These are phyloP conservation scores for Mortierella sp. DNA, from an alignment of 371 early-diverging fungal genomes.

Conservation along the genomic window DNA sequence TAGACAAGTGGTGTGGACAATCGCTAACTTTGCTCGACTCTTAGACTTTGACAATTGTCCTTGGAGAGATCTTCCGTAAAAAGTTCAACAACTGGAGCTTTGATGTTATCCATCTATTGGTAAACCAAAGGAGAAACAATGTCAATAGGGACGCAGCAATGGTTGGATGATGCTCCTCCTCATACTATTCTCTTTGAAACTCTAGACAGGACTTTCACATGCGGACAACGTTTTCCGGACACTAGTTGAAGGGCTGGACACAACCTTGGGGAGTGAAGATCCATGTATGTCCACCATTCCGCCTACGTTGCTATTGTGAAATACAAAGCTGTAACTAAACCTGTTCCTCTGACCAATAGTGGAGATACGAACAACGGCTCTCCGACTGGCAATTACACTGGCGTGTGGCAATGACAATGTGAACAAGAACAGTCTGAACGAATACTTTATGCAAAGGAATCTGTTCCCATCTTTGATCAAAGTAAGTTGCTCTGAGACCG, in stretches of 20 bases:
- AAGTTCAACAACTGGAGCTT: slow-evolving; percentile 63
- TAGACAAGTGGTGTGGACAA: too few relatives aligned
- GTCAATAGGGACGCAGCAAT: too few relatives aligned
- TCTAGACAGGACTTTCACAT: slow-evolving; percentile 59
- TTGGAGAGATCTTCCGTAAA: slow-evolving; percentile 63
- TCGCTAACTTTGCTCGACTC: too few relatives aligned
- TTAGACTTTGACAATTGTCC: slow-evolving; percentile 55
- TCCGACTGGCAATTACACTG: slow-evolving; percentile 59
- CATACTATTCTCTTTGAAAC: not conserved
- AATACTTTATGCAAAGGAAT: slow-evolving; percentile 65
- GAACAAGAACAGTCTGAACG: slow-evolving; percentile 67
- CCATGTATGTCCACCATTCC: slow-evolving; percentile 24
- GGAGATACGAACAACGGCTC: slow-evolving; percentile 42
- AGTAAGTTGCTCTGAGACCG: too few relatives aligned
- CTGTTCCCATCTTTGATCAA: slow-evolving; percentile 56
- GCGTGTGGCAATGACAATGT: slow-evolving; percentile 68
- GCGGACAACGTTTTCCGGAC: slow-evolving; percentile 60
- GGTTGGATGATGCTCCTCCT: not conserved
- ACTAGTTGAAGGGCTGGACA: slow-evolving; percentile 50
- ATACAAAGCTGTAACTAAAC: not conserved
- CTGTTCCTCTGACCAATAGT: slow-evolving; percentile 10
- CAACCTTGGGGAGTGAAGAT: slow-evolving; percentile 30
- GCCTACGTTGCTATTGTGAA: too few relatives aligned
- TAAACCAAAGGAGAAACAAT: too few relatives aligned
- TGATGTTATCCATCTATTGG: slow-evolving; percentile 63